Evolutionary conservation across 148 eudicot species (phyloP), one percentile per base, ranked within the genome.

Genomic region (Hydrangea macrophylla): DNA sequence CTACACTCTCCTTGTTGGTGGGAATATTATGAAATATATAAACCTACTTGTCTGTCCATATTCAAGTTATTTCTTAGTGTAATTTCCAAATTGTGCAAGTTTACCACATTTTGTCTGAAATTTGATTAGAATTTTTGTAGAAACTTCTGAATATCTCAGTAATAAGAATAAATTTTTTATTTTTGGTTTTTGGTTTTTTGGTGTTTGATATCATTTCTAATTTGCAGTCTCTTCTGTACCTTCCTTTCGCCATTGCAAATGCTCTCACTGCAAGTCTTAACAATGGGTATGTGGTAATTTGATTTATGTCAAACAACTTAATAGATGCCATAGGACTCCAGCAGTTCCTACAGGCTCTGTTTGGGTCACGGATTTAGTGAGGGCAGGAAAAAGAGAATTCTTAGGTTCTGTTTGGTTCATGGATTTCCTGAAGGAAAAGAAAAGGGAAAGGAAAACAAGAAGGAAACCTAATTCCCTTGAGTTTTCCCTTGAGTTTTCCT

Each of bases 161-260:
- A 7, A 48, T 2, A 48, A 48, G 53, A 48, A 17, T 20, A 48
- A 48, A 48, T 48, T 48, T 44, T 12, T 13, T n/a, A n/a, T n/a
- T n/a, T n/a, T n/a, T n/a, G n/a, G n/a, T n/a, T n/a, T n/a, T n/a
- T n/a, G n/a, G n/a, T 44, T 44, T 44, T 44, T 2, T 9, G 27
- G 13, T 28, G 36, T 33, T 55, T 44, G 37, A 13, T 44, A 53
- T 35, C 12, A 22, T 23, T 56, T 33, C 23, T 25, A 22, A 26
- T 3, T 53, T 81, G 73, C 96, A 91, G 97, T 81, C 92, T 32
- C 78, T 91, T 62, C 37, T 88, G 59, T 91, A 80, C 84, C 87
- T 91, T 45, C 97, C 97, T 48, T 74, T 91, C 31, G 97, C 92
- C 72, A 86, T 91, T 84, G 94, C 97, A 64, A 91, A 91, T 72